These are phyloP conservation scores for Letharia lupina DNA, from an alignment of 495 filamentous ascomycete genomes.

Conservation along the genomic window DNA sequence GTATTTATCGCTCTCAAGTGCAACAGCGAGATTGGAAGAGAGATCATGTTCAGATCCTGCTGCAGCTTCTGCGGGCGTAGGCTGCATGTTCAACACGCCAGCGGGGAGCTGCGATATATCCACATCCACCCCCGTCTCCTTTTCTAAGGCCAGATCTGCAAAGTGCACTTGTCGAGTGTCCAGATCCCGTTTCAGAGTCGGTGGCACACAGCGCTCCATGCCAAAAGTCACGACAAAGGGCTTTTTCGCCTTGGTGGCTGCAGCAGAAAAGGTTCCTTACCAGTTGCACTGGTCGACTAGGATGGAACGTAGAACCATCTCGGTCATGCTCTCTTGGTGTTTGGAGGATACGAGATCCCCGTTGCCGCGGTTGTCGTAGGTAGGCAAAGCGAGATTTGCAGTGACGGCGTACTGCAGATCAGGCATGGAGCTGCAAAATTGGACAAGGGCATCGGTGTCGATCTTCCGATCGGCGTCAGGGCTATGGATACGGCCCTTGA, in stretches of 20 bases:
- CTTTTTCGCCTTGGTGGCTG: constrained; percentile 9
- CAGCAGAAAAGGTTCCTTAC: constrained; percentile 25
- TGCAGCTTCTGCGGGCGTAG: constrained; percentile 10
- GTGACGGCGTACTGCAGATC: constrained; percentile 29
- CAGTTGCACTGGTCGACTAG: constrained; percentile 30
- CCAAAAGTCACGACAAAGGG: constrained; percentile 27
- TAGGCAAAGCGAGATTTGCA: constrained; percentile 24
- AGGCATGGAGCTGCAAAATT: constrained; percentile 24
- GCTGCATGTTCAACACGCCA: constrained; percentile 8
- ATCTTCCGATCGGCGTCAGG: constrained; percentile 13
- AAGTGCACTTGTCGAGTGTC: constrained; percentile 21
- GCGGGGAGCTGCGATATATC: constrained; percentile 4
- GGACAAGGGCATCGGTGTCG: constrained; percentile 15
- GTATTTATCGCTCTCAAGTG: constrained; percentile 10
- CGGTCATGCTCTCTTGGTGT: constrained; percentile 25
- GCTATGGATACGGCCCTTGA: constrained; percentile 12
- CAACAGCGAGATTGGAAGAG: constrained; percentile 8
- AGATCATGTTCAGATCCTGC: constrained; percentile 10
- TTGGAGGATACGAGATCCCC: constrained; percentile 19
- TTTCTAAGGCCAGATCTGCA: constrained; percentile 17
- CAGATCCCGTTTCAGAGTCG: constrained; percentile 21
- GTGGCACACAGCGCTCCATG: constrained; percentile 28
- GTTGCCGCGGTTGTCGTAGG: constrained; percentile 20
- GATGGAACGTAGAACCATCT: constrained; percentile 28
- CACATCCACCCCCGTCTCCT: constrained; percentile 5